phyloP scores from a whole-genome alignment of 2,329 filamentous ascomycete genomes.

The Microsporum canis region DNA sequence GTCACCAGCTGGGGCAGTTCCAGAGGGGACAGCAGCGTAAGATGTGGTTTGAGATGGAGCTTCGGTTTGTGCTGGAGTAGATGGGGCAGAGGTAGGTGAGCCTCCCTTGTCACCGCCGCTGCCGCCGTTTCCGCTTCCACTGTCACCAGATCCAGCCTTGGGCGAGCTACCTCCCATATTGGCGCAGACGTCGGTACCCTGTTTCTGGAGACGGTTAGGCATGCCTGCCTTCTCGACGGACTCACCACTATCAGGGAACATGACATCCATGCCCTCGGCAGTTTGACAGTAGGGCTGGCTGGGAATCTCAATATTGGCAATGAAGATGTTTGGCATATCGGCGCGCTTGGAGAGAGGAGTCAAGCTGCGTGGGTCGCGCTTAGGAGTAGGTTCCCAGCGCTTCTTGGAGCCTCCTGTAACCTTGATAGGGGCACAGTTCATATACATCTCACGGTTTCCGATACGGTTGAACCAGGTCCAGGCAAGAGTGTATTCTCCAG shows the following conservation, averaged over 20 bases:
- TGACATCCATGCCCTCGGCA: conserved; percentile 43
- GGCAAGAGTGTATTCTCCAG: conserved; percentile 68
- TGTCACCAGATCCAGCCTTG: conserved; percentile 21
- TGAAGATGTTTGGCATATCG: conserved; percentile 61
- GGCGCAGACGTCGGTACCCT: conserved; percentile 22
- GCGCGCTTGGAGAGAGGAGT: conserved; percentile 42
- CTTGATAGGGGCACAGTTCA: conserved; percentile 76
- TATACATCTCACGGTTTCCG: conserved; percentile 93
- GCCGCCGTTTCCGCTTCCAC: conserved; percentile 12
- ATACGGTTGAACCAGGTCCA: conserved; percentile 95
- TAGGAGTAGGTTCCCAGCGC: conserved; percentile 19
- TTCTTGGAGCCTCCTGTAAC: conserved; percentile 44
- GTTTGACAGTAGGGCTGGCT: conserved; percentile 45
- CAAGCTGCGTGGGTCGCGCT: conserved; percentile 7
- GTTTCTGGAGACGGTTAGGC: conserved; percentile 25
- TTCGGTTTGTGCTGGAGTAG: conserved; percentile 7
- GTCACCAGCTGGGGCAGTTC: conserved; percentile 15
- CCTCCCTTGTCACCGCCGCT: conserved; percentile 14
- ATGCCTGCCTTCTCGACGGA: conserved; percentile 43
- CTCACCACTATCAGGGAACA: conserved; percentile 58
- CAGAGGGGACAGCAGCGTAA: not conserved
- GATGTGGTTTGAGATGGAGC: conserved; percentile 9
- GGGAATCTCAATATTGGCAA: conserved; percentile 51
- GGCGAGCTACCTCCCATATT: conserved; percentile 22
- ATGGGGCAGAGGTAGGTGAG: conserved; percentile 16